phyloP scores from a whole-genome alignment of 768 basidiomycete genomes.

The Leccinum disarticulatum region DNA sequence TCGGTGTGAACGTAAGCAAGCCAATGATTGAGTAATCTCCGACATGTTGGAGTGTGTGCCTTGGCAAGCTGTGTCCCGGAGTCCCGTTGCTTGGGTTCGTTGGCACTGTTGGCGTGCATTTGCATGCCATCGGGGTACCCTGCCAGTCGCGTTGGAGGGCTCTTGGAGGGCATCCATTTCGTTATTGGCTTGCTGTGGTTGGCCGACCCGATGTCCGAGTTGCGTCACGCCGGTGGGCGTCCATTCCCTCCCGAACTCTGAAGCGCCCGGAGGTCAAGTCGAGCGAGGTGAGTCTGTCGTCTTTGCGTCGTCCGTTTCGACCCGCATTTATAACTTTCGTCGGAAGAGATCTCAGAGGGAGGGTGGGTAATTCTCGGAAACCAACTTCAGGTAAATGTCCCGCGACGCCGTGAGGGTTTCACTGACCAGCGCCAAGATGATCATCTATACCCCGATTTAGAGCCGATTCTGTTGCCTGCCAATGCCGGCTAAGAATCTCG shows the following conservation, averaged over 20 bases:
- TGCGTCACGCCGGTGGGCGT: not conserved
- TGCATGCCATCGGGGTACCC: not conserved
- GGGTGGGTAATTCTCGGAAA: not conserved
- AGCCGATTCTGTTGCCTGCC: not conserved
- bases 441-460: not conserved
- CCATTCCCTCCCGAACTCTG: not conserved
- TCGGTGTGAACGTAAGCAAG: slow-evolving; percentile 1
- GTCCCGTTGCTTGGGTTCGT: not conserved
- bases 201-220: not conserved
- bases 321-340: not conserved
- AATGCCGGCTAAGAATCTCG: too few species aligned
- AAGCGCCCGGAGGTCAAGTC: not conserved
- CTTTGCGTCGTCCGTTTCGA: not conserved
- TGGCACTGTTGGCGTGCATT: not conserved
- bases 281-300: not conserved
- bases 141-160: not conserved
- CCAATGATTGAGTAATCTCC: not conserved
- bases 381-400: not conserved
- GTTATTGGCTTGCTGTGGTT: slow-evolving; percentile 15
- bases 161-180: not conserved
- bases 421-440: not conserved
- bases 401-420: not conserved
- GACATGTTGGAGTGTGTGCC: slow-evolving; percentile 7
- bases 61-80: slow-evolving; percentile 23
- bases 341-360: not conserved